Base-by-base conservation (phyloP, 208 protist species). In the Leishmania martiniquensis region DNA sequence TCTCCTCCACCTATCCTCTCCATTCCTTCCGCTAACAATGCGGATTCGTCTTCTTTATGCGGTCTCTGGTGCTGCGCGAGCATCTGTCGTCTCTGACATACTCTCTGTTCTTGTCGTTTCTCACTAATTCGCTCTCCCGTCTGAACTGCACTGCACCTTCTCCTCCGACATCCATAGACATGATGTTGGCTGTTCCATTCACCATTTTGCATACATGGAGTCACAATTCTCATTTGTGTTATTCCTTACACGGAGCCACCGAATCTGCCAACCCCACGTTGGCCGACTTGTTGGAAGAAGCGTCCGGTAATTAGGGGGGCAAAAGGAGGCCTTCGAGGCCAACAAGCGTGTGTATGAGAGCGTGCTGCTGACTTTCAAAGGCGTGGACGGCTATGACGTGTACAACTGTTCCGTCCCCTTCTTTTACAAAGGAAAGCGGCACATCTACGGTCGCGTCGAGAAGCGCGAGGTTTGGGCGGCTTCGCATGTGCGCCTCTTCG, bases 381-480 rank as follows among this genome's bases (percentile, higher is more conserved):
- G 87, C 39, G 85, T 91, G n/a, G 87, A 89, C n/a, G 87, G 85
- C 17, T 75, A 60, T 29, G 87, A 91, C 69, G 87, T 91, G 57
- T 91, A 91, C 80, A 91, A 91, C 78, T 89, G 85, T 72, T 91
- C 87, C 45, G 83, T 89, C 9, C 87, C 87, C 3, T 91, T 91
- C 77, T 44, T 32, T 42, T 91, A 89, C 85, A 76, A 82, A 54
- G 87, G 87, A 34, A 86, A 83, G 77, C 42, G 32, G 45, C 83
- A 91, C 83, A 88, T 91, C 55, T 91, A 83, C 67, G 87, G 87
- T 25, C 82, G 76, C 25, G 78, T 87, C 5, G 85, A 89, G 80
- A 55, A 44, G n/a, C 77, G 75, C n/a, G 51, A 85, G 7, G 42
- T 84, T 22, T 89, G 85, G 83, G 80, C 82, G 13, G 68, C 80